Evolutionary conservation across 495 filamentous ascomycete species (phyloP), one percentile per base, ranked within the genome.

Genomic region (Neurospora pannonica): DNA sequence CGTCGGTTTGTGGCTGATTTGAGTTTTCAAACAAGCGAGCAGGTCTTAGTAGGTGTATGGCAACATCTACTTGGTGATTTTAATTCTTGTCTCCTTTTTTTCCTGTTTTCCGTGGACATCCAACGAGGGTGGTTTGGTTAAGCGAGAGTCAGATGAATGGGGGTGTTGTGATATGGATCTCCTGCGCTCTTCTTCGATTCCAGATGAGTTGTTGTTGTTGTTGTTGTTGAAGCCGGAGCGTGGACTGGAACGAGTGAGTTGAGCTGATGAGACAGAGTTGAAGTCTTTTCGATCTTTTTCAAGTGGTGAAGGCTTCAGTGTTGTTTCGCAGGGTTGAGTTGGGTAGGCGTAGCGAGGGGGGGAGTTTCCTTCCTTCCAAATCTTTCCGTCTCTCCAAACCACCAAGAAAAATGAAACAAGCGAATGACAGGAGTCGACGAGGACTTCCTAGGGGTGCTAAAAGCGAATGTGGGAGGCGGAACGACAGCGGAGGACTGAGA

Each of bases 361-460:
- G 48, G 70, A 38, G 42, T 75, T 46, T 46, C 42, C 70, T 31
- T 75, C 71, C 70, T 75, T 37, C 76, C 75, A 21, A 73, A 69
- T 67, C 28, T 71, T 76, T 76, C 76, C 76, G 72, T 77, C 75
- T 83, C 76, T 78, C 79, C 79, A 81, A 81, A 82, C 28, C 80
- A 82, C 80, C 78, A 79, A 81, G 81, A 78, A 84, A 85, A 82
- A 79, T 76, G 76, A 84, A 80, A 81, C 75, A 86, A 89, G 87
- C 86, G 86, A 89, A 86, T 87, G 87, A 88, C 86, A 88, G 87
- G 87, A 89, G 87, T 83, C 87, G 80, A 86, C 87, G 87, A 89
- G 87, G 87, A 87, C 86, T 88, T 88, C 87, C 87, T 87, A 78
- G 76, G 78, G 78, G 79, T 76, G 80, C 79, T 77, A 81, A 84